Evolutionary conservation across 1,284 basidiomycete genomes (phyloP).

Genomic region (Vanrija pseudolonga): DNA sequence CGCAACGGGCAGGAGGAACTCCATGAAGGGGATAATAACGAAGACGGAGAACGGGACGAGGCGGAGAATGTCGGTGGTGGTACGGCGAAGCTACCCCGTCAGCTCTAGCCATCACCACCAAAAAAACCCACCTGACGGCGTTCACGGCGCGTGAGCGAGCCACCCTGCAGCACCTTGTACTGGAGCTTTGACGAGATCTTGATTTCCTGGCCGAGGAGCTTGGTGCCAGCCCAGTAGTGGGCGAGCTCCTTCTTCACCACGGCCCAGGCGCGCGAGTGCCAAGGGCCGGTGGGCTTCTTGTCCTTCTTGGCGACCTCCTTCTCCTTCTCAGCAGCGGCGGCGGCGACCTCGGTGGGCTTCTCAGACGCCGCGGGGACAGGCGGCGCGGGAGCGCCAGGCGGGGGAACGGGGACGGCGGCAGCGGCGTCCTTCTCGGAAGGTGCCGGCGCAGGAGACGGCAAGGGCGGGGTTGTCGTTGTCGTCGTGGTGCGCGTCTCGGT

Average conservation of each 20-base stretch:
- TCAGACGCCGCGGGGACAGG: constrained; percentile 20
- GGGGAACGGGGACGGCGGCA: constrained; percentile 19
- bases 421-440: background rate
- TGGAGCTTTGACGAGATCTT: constrained; percentile 83
- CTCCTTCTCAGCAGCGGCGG: constrained; percentile 55
- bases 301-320: constrained; percentile 59
- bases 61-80: constrained; percentile 85
- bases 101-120: background rate
- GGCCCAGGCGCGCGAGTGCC: constrained; percentile 61
- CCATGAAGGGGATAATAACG: constrained; percentile 96
- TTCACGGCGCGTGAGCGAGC: constrained; percentile 85
- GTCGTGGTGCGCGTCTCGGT: constrained; percentile 22
- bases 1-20: constrained; percentile 91
- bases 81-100: constrained; percentile 72
- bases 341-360: constrained; percentile 7
- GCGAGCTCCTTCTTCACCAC: constrained; percentile 91
- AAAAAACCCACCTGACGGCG: constrained; percentile 69
- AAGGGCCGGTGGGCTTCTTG: constrained; percentile 37
- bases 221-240: constrained; percentile 97
- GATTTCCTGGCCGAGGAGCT: constrained; percentile 91
- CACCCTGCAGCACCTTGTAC: constrained; percentile 88
- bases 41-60: constrained; percentile 95
- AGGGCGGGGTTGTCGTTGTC: constrained; percentile 9
- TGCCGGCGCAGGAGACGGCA: constrained; percentile 9
- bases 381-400: constrained; percentile 32